phyloP scores from a whole-genome alignment of 1,284 basidiomycete genomes.

The Phellopilus nigrolimitatus region DNA sequence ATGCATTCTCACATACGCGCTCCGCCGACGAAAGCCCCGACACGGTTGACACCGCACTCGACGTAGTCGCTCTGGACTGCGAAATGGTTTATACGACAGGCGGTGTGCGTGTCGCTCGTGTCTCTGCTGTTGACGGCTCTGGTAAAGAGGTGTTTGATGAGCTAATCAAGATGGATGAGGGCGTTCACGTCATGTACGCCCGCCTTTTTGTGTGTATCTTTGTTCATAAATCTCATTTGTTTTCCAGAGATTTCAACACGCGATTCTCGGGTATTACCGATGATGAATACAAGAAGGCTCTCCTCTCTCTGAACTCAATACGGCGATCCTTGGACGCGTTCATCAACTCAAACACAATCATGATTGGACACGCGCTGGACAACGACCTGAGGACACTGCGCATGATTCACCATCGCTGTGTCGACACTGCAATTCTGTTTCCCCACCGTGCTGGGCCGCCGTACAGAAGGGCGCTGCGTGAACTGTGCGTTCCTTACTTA shows the following conservation, averaged over 20 bases:
- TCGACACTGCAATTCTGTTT: constrained; percentile 83
- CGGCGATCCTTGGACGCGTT: constrained; percentile 62
- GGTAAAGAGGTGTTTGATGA: constrained; percentile 79
- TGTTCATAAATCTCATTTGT: constrained; percentile 15
- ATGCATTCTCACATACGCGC: constrained; percentile 60
- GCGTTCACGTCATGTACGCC: constrained; percentile 66
- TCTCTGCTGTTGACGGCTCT: constrained; percentile 77
- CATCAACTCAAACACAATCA: constrained; percentile 73
- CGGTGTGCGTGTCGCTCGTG: constrained; percentile 81
- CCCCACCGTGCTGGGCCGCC: constrained; percentile 78
- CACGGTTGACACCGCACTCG: constrained; percentile 43
- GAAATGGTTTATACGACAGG: constrained; percentile 93
- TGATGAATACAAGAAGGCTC: constrained; percentile 54
- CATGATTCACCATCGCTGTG: constrained; percentile 74
- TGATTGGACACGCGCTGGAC: constrained; percentile 83
- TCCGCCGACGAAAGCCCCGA: constrained; percentile 26
- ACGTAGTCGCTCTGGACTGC: constrained; percentile 82
- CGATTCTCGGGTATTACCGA: constrained; percentile 83
- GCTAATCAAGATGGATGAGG: constrained; percentile 72
- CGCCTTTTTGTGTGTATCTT: constrained; percentile 1
- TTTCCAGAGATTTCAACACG: constrained; percentile 78
- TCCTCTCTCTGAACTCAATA: constrained; percentile 61
- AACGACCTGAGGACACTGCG: constrained; percentile 87
- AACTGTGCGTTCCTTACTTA: constrained; percentile 55
- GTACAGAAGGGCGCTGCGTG: constrained; percentile 70